phyloP scores from a whole-genome alignment of 2,329 filamentous ascomycete species.

The Furcasterigmium sp. region DNA sequence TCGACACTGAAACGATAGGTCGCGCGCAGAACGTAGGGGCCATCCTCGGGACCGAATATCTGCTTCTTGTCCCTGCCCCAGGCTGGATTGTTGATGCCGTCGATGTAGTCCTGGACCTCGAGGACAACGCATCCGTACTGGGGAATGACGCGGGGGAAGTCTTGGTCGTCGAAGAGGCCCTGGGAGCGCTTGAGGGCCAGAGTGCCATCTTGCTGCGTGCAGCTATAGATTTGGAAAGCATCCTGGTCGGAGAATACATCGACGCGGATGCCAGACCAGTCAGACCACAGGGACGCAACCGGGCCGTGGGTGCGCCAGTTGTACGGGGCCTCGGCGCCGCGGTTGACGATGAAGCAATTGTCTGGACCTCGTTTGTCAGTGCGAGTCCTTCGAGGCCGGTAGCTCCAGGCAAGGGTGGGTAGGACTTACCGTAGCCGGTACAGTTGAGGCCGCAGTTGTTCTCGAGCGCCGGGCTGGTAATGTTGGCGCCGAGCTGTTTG shows the following conservation, averaged over 20 bases:
- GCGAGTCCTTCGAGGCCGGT: background rate
- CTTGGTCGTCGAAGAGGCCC: slow-evolving; percentile 49
- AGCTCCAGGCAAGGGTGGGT: background rate
- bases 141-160: slow-evolving; percentile 57
- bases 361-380: slow-evolving; percentile 30
- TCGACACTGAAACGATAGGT: slow-evolving; percentile 55
- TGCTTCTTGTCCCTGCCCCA: slow-evolving; percentile 67
- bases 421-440: slow-evolving; percentile 69
- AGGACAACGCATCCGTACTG: slow-evolving; percentile 84
- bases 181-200: slow-evolving; percentile 66
- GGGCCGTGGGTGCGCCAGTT: slow-evolving; percentile 59
- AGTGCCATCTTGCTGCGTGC: slow-evolving; percentile 69
- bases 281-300: slow-evolving; percentile 62
- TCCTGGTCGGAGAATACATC: slow-evolving; percentile 81
- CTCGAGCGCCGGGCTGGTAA: slow-evolving; percentile 54
- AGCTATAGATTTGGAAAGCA: slow-evolving; percentile 84
- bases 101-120: slow-evolving; percentile 91
- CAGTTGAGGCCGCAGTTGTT: slow-evolving; percentile 79
- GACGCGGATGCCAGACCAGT: slow-evolving; percentile 77
- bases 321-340: slow-evolving; percentile 48
- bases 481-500: slow-evolving; percentile 71
- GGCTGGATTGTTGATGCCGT: slow-evolving; percentile 85
- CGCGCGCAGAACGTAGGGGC: slow-evolving; percentile 57
- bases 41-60: slow-evolving; percentile 53
- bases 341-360: slow-evolving; percentile 66